These are phyloP conservation scores for Aspergillus eucalypticola DNA, from an alignment of 2,329 filamentous ascomycete species.

Conservation along the genomic window DNA sequence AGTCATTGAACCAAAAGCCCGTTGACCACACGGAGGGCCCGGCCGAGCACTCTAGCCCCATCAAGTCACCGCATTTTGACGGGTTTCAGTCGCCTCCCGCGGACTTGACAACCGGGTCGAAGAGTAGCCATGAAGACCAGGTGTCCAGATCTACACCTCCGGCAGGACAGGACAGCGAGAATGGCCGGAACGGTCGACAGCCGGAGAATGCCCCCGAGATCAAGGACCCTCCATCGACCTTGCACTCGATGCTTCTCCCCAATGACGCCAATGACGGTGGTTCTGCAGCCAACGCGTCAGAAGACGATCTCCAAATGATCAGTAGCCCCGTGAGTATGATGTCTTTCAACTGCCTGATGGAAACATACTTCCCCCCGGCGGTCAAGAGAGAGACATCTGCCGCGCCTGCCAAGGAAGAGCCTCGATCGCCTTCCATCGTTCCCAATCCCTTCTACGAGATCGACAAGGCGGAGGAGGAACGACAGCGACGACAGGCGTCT, in stretches of 20 bases:
- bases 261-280: conserved; percentile 3
- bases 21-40: not conserved
- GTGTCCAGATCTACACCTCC: not conserved
- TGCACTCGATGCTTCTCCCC: conserved; percentile 11
- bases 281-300: conserved; percentile 4
- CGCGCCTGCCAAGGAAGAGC: conserved; percentile 7
- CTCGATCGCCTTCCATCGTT: conserved; percentile 17
- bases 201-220: not conserved
- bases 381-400: not conserved
- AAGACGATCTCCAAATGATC: conserved; percentile 16
- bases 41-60: conserved; percentile 14
- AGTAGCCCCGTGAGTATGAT: conserved; percentile 16
- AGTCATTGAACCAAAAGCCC: not conserved
- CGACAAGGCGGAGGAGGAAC: conserved; percentile 25
- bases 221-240: conserved; percentile 4
- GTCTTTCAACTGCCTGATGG: conserved; percentile 15
- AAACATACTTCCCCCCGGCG: conserved; percentile 2
- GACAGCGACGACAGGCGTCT: conserved; percentile 7
- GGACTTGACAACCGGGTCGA: not conserved
- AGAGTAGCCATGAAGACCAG: not conserved
- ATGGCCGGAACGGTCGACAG: conserved; percentile 3
- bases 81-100: conserved; percentile 19
- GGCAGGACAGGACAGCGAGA: conserved; percentile 1
- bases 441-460: conserved; percentile 37
- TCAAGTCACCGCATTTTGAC: conserved; percentile 22